Percentiles rank a stretch among this genome's conserved stretches.
phyloP scores from a whole-genome alignment of 495 filamentous ascomycete species.

The Aspergillus kassunensis region DNA sequence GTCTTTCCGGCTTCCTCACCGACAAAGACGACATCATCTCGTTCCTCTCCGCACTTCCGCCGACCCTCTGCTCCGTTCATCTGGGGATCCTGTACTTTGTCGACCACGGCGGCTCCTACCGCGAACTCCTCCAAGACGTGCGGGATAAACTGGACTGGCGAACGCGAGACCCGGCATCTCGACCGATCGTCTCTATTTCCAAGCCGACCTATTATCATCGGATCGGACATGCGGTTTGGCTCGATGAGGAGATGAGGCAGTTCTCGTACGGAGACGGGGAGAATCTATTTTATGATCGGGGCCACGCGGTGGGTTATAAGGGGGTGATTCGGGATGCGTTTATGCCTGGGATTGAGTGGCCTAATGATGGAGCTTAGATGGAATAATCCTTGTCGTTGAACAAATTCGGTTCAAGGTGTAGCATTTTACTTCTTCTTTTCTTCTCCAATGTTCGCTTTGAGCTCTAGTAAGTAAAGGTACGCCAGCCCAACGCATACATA shows the following conservation, averaged over 20 bases:
- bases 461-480: too few species aligned
- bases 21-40: constrained; percentile 16
- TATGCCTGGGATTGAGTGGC: constrained; percentile 3
- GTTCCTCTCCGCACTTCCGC: constrained; percentile 14
- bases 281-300: constrained; percentile 4
- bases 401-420: too few species aligned
- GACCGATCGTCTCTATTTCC: constrained; percentile 6
- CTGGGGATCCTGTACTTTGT: constrained; percentile 17
- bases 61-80: constrained; percentile 12
- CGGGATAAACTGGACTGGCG: constrained; percentile 11
- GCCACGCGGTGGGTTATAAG: not conserved
- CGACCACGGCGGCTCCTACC: constrained; percentile 8
- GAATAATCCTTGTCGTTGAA: too few species aligned
- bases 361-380: not conserved
- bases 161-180: constrained; percentile 1
- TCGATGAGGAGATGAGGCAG: constrained; percentile 1
- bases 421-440: too few species aligned
- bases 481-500: too few species aligned
- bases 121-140: constrained; percentile 10
- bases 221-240: constrained; percentile 6
- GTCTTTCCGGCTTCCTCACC: constrained; percentile 21
- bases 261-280: constrained; percentile 10
- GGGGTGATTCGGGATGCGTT: constrained; percentile 5
- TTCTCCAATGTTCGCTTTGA: too few species aligned
- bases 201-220: not conserved